Percentiles rank a stretch among this genome's conserved stretches.
phyloP scores from a whole-genome alignment of 495 filamentous ascomycete species.

The Parachaetomium inaequale region DNA sequence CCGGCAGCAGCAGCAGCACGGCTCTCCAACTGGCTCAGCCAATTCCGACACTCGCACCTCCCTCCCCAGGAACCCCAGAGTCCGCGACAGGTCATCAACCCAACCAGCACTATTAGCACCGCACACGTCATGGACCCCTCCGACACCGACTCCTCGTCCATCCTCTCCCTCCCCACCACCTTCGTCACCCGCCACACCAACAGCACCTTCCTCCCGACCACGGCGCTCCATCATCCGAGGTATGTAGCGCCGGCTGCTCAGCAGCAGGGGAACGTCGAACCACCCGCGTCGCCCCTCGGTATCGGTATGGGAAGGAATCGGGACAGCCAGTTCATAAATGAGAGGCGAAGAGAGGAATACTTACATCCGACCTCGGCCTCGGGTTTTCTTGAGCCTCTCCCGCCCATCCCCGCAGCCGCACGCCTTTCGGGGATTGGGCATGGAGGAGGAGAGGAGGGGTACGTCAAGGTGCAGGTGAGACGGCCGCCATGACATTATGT shows the following conservation, averaged over 20 bases:
- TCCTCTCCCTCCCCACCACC: conserved; percentile 11
- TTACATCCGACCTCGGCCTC: too few relatives aligned
- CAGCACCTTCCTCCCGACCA: conserved; percentile 11
- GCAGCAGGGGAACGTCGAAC: not conserved
- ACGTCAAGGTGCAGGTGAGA: too few relatives aligned
- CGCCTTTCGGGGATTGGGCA: too few relatives aligned
- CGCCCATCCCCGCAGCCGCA: not conserved
- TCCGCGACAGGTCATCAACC: not conserved
- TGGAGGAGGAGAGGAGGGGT: not conserved
- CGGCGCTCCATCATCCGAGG: not conserved
- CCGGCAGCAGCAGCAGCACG: not conserved
- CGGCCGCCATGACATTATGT: too few relatives aligned
- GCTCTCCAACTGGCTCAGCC: not conserved
- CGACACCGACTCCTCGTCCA: not conserved
- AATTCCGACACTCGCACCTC: too few relatives aligned
- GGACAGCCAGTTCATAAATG: too few relatives aligned
- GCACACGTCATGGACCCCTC: not conserved
- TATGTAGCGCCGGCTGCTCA: not conserved
- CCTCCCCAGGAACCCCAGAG: not conserved
- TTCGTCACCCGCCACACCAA: conserved; percentile 2
- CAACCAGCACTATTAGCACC: not conserved
- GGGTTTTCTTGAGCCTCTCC: too few relatives aligned
- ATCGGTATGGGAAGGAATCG: too few relatives aligned
- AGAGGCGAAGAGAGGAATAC: too few relatives aligned
- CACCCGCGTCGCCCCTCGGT: not conserved